Evolutionary conservation across 2,329 filamentous ascomycete species (phyloP), one percentile per base, ranked within the genome.

Genomic region (Monilinia fructigena): DNA sequence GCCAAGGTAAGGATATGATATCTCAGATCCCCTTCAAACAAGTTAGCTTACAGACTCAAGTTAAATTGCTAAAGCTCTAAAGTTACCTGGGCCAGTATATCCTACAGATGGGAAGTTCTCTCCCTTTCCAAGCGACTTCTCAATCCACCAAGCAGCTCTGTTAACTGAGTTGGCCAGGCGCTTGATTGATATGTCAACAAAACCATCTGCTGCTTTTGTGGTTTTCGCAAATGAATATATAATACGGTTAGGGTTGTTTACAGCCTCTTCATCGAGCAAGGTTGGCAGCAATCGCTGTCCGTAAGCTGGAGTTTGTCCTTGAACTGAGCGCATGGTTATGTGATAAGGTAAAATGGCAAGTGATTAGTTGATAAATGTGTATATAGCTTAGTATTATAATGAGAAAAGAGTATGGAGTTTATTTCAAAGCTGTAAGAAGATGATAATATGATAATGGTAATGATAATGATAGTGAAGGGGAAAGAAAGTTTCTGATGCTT

Each of bases 161-260:
- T 73, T 66, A 5, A 72, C 47, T 6, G 69, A 69, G 28, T 70
- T 67, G 50, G 71, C 67, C 54, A 73, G 52, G 40, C 64, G 48
- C n/a, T 54, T 50, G 42, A 48, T 61, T 47, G 70, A 67, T 42
- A 73, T 65, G 4, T 68, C 42, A 12, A 59, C 50, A 31, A 70
- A 72, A 23, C 67, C 67, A 26, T 62, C 61, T 18, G 26, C 35
- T n/a, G 38, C 45, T 31, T 54, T 60, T n/a, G 35, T 28, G n/a
- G 63, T 66, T 40, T 62, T 66, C 18, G 50, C 40, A 14, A 45
- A 62, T n/a, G 48, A 63, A 42, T 40, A 66, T 35, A 55, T 28
- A 7, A 55, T 26, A 31, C 23, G 35, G 42, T 66, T 10, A n/a
- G 64, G 64, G 18, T 63, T 55, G 52, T 38, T 55, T 14, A 6